Conservation (phyloP, 2,329 filamentous ascomycete genomes). For the Waltergamsia citrina region DNA sequence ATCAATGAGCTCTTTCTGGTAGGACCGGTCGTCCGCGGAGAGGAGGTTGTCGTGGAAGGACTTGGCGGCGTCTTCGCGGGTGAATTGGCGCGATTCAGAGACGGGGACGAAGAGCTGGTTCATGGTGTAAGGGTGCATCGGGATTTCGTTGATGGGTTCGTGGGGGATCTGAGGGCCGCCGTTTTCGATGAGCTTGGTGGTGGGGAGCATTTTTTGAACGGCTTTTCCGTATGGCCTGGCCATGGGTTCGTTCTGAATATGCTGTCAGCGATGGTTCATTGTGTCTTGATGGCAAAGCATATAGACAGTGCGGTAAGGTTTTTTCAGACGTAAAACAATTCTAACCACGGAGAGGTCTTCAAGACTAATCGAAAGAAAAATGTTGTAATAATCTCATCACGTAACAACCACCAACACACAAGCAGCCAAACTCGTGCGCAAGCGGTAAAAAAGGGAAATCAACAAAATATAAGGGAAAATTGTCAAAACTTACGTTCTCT, state of each 20-base stretch:
- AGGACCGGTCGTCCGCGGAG: slow-evolving; percentile 50
- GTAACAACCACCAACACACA: slow-evolving; percentile 9
- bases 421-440: slow-evolving; percentile 3
- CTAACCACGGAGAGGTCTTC: slow-evolving; percentile 92
- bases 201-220: slow-evolving; percentile 71
- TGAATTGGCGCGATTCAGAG: slow-evolving; percentile 54
- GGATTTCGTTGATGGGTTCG: slow-evolving; percentile 56
- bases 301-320: slow-evolving; percentile 5
- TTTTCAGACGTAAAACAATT: slow-evolving; percentile 31
- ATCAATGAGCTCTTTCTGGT: slow-evolving; percentile 50
- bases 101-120: slow-evolving; percentile 58
- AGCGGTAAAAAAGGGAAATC: slow-evolving; percentile 7
- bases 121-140: slow-evolving; percentile 50
- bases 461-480: slow-evolving; percentile 5
- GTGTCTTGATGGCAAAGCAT: slow-evolving; percentile 2
- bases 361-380: slow-evolving; percentile 94
- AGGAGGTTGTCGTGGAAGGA: slow-evolving; percentile 53
- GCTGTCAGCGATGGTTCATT: slow-evolving; percentile 1
- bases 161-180: slow-evolving; percentile 34
- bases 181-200: slow-evolving; percentile 45
- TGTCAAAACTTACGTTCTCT: slow-evolving; percentile 54
- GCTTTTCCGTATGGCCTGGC: slow-evolving; percentile 70
- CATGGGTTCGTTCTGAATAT: slow-evolving; percentile 59
- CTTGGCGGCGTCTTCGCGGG: slow-evolving; percentile 54
- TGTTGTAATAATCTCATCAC: slow-evolving; percentile 58